Base-by-base conservation (phyloP, 495 filamentous ascomycete species). In the Xylaria flabelliformis region DNA sequence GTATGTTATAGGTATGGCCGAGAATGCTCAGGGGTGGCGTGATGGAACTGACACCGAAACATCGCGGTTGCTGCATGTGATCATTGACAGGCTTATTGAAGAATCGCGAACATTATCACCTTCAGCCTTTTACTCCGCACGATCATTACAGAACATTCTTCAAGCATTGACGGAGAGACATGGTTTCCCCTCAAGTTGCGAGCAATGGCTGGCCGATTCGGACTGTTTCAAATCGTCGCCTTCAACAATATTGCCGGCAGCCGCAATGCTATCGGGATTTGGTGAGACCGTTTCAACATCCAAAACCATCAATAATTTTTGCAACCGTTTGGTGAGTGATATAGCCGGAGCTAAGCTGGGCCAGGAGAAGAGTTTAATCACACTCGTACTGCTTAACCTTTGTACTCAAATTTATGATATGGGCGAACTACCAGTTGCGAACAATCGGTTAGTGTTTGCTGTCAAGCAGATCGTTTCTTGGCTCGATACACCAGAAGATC, bases 381-480 rank as follows among this genome's bases (percentile, higher is more conserved):
- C 72, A 0, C 70, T 88, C 4, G 80, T 85, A 9, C 75, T 88
- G 7, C 77, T 88, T n/a, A 84, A 86, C 64, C 67, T 80, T 36
- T 82, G 81, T 67, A 72, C 83, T 62, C 75, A 74, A 26, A 77
- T 87, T 55, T 89, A 85, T 68, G 81, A 85, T 39, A 61, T 72
- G 0, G 80, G 77, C 13, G 76, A 83, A 50, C 65, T 86, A 15
- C 85, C 84, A 7, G 85, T 97, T 61, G 92, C 93, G 19, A 92
- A 92, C 39, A 94, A 95, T 75, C 87, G 95, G 44, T 75, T 94
- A 44, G 90, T 98, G 3, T 94, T 97, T 76, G 90, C 95, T 32
- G 87, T 94, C 41, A 93, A 94, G 78, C 90, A 95, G 73, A 81
- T 97, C 8, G 84, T 91, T 10, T 85, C 88, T 21, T 94, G 92